Evolutionary conservation across 768 basidiomycete genomes (phyloP), one percentile per base, ranked within the genome.

Genomic region (Mycena alexandri): DNA sequence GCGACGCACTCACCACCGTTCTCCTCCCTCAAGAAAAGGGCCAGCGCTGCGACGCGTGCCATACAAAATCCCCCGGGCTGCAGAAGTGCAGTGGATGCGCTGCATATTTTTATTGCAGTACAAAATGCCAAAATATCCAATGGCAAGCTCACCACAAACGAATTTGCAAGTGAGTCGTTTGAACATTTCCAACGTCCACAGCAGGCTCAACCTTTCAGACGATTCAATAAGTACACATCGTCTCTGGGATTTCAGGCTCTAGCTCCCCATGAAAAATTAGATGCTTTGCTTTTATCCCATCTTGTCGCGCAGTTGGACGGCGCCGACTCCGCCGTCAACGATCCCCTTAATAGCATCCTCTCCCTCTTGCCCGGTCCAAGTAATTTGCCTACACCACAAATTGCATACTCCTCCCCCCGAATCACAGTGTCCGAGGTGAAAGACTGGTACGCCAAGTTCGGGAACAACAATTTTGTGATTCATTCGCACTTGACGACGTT

Each of bases 401-500:
- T 76, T 24, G 72, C 67, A 44, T 73, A 77, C 21, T 38, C 73
- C 38, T 75, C 81, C 9, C 61, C 75, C 14, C 69, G 61, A 0
- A 42, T 70, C 24, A 6, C 60, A 16, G 73, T 73, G 9, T 72
- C 74, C 5, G 73, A 81, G 2, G 61, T 78, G 34, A 56, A 73
- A 4, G 77, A 76, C 0, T 60, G 92, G 1, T 89, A 87, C 73
- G 72, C 81, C 7, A 87, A 91, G 50, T 94, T 92, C 70, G 87
- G 87, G 46, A 94, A 93, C 80, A 95, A 94, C 77, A 93, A 95
- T 72, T 94, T 93, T 75, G 83, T 88, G 12, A 79, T 94, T 24
- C 90, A 93, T 72, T 90, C 89, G 3, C 91, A 93, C 80, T 79
- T 94, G 44, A 86, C 79, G 17, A 85, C 90, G 2, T 80, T 90